phyloP scores from a whole-genome alignment of 176 grass and related monocot genomes.

The Rhynchospora tenuis region DNA sequence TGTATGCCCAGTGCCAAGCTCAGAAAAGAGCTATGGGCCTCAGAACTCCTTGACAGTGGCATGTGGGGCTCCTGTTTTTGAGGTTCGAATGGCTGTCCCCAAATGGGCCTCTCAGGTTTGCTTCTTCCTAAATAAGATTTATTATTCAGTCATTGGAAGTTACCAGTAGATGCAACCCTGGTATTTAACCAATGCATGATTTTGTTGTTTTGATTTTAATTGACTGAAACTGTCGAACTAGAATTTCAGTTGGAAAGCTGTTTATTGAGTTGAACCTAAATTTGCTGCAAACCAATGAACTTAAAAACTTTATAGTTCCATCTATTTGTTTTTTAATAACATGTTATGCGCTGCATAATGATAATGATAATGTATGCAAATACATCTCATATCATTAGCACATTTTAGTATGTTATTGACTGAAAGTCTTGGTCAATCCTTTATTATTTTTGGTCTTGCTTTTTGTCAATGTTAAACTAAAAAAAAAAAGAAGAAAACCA shows the following conservation, averaged over 20 bases:
- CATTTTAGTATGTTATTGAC: not conserved
- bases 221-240: not conserved
- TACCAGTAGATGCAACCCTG: not conserved
- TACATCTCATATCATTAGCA: not conserved
- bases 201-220: not conserved
- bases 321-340: not conserved
- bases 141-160: not conserved
- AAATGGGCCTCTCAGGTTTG: conserved; percentile 70
- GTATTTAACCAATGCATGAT: not conserved
- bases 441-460: not conserved
- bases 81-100: conserved; percentile 62
- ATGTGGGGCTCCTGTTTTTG: conserved; percentile 54
- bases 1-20: conserved; percentile 35
- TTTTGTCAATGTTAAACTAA: not conserved
- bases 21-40: conserved; percentile 28
- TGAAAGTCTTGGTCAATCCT: not conserved
- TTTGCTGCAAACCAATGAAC: not conserved
- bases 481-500: not conserved
- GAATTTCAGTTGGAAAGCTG: not conserved
- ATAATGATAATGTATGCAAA: not conserved
- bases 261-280: not conserved
- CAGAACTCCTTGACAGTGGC: conserved; percentile 50
- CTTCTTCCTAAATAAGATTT: conserved; percentile 13
- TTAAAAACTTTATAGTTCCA: not conserved
- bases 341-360: not conserved